phyloP scores from a whole-genome alignment of 2,329 filamentous ascomycete genomes.

The Davidsoniella australis region DNA sequence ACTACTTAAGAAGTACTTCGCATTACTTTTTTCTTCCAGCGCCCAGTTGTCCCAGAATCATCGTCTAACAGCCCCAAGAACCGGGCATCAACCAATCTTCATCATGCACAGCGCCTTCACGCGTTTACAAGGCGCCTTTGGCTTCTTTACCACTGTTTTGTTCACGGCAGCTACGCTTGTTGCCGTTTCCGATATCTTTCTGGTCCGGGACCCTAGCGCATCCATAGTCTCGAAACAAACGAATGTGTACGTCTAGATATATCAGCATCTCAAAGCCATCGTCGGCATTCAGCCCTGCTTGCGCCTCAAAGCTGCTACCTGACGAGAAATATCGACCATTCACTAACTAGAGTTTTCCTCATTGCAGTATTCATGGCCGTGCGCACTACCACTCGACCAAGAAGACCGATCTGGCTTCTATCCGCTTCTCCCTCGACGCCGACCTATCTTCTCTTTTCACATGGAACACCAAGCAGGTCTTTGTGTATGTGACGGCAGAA shows the following conservation, averaged over 20 bases:
- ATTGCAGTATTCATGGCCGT: constrained; percentile 58
- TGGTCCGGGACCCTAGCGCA: constrained; percentile 46
- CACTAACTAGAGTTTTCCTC: neutral
- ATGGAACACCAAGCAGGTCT: constrained; percentile 98
- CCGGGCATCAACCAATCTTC: constrained; percentile 15
- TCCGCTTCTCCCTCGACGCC: constrained; percentile 83
- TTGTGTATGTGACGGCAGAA: constrained; percentile 83
- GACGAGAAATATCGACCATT: no score
- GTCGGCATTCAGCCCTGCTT: neutral
- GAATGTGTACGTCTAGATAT: constrained; percentile 51
- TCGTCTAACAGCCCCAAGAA: neutral
- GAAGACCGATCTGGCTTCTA: constrained; percentile 88
- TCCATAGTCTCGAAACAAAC: constrained; percentile 54
- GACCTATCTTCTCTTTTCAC: constrained; percentile 88
- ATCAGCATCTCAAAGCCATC: neutral
- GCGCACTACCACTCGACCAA: constrained; percentile 92
- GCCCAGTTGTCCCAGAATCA: neutral
- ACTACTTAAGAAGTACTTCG: neutral
- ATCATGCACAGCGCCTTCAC: constrained; percentile 77
- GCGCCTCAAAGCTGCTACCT: neutral
- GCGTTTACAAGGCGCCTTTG: constrained; percentile 81
- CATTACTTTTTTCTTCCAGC: neutral
- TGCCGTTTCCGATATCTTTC: constrained; percentile 60
- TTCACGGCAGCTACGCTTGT: constrained; percentile 67
- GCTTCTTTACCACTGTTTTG: constrained; percentile 91